phyloP scores from a whole-genome alignment of 306 rosid species.

The Ormosia emarginata region DNA sequence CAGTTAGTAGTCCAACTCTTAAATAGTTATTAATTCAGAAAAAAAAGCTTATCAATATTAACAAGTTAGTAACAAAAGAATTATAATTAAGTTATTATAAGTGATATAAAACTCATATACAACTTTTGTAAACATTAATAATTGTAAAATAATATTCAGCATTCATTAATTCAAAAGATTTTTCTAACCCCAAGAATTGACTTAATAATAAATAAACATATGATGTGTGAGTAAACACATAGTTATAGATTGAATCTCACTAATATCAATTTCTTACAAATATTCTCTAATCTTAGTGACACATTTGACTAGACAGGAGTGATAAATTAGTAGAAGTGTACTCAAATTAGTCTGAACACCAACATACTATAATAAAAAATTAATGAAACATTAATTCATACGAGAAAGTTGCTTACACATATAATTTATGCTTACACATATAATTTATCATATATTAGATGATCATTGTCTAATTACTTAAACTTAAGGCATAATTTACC shows the following conservation, averaged over 20 bases:
- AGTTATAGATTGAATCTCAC: no score
- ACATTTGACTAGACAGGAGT: no score
- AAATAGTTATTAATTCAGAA: not conserved
- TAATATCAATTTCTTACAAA: no score
- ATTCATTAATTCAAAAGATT: not conserved
- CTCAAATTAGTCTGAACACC: no score
- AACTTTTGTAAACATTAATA: not conserved
- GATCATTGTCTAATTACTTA: not conserved
- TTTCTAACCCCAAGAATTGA: no score
- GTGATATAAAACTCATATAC: not conserved
- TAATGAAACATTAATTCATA: not conserved
- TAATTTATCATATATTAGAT: not conserved
- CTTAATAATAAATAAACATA: no score
- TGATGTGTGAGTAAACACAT: no score
- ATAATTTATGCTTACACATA: not conserved
- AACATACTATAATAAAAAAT: no score
- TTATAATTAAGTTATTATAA: not conserved
- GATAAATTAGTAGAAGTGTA: no score
- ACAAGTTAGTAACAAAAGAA: not conserved
- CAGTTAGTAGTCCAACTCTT: not conserved
- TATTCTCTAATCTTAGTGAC: no score
- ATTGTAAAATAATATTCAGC: not conserved
- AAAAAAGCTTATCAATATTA: not conserved
- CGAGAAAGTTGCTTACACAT: not conserved
- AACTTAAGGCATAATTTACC: constrained; percentile 16